Conservation (phyloP, 805 yeast species). For the Hanseniaspora osmophila region DNA sequence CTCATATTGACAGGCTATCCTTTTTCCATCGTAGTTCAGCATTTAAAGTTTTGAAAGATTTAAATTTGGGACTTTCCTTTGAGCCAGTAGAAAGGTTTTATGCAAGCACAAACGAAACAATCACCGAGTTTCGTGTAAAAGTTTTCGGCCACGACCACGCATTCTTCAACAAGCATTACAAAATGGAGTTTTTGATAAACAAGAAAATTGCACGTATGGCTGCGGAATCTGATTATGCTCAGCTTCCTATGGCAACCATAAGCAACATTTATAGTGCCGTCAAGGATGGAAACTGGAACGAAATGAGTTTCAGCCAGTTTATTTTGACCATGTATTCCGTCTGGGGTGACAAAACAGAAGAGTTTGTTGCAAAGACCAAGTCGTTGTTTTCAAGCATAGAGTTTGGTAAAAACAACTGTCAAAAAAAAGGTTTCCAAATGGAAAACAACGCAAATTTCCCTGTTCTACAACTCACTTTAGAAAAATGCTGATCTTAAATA, state of each 20-base stretch:
- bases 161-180: neutral
- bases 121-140: neutral
- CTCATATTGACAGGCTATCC: too few species aligned
- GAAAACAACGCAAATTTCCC: neutral
- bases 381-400: neutral
- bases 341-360: neutral
- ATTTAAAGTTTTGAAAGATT: neutral
- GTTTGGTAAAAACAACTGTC: neutral
- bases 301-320: neutral
- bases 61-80: neutral
- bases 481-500: neutral
- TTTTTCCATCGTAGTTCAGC: neutral
- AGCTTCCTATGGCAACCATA: neutral
- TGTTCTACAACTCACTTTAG: neutral
- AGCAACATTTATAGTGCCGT: neutral
- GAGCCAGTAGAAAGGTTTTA: neutral
- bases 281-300: neutral
- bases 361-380: neutral
- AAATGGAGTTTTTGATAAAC: neutral
- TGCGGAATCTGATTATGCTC: neutral
- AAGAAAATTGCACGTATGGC: neutral
- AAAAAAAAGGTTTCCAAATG: neutral
- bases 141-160: neutral
- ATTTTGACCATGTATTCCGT: neutral
- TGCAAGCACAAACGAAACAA: neutral